A percentile compares a stretch with the other conserved stretches of the same genome.
These are phyloP conservation scores for Pythium oligandrum DNA, from an alignment of 352 stramenopile genomes.

Conservation along the genomic window DNA sequence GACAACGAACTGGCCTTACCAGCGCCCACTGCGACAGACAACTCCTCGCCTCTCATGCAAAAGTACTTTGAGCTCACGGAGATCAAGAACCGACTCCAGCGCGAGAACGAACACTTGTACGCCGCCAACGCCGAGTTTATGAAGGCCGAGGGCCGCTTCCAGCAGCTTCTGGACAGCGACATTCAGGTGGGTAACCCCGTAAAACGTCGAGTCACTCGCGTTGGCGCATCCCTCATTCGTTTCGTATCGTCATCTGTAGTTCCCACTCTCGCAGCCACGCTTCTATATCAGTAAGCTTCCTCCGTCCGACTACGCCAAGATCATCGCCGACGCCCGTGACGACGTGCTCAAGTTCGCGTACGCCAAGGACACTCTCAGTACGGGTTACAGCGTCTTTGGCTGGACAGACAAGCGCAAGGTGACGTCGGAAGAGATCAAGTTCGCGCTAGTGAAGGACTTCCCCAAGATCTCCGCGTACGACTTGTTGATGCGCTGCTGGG, in stretches of 20 bases:
- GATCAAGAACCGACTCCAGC: constrained; percentile 37
- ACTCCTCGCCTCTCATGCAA: constrained; percentile 19
- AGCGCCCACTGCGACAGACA: not conserved
- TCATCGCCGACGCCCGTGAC: constrained; percentile 37
- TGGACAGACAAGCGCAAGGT: constrained; percentile 65
- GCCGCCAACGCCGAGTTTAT: constrained; percentile 40
- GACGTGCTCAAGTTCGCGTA: constrained; percentile 50
- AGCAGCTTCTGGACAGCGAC: constrained; percentile 45
- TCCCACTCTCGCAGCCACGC: not conserved
- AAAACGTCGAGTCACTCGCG: not conserved
- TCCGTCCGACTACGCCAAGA: constrained; percentile 28
- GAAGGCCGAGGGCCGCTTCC: constrained; percentile 44
- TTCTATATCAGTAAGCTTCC: constrained; percentile 36
- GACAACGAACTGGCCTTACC: not conserved
- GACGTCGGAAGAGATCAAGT: constrained; percentile 37
- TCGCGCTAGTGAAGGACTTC: constrained; percentile 61
- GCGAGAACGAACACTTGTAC: constrained; percentile 59
- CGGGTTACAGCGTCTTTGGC: constrained; percentile 41
- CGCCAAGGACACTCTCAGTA: constrained; percentile 39
- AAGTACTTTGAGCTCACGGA: constrained; percentile 44
- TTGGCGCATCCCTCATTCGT: not conserved
- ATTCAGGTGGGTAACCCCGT: constrained; percentile 15
- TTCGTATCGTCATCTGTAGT: not conserved
- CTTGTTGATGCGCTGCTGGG: constrained; percentile 47
- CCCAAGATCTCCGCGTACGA: constrained; percentile 25